phyloP scores from a whole-genome alignment of 768 basidiomycete genomes.

The Amanita fuliginea region DNA sequence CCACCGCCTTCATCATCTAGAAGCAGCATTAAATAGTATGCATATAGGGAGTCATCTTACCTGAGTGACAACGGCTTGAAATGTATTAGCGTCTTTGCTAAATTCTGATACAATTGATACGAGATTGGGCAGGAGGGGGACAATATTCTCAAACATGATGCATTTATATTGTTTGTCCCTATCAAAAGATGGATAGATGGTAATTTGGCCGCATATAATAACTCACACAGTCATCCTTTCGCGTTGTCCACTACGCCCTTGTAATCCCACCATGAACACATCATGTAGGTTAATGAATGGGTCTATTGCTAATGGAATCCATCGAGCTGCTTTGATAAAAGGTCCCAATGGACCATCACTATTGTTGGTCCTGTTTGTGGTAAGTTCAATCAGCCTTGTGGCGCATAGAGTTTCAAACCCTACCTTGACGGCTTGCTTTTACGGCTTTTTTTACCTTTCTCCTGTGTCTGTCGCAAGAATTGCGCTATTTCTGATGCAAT shows the following conservation, averaged over 20 bases:
- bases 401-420: neutral
- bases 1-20: neutral
- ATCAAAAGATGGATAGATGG: neutral
- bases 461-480: neutral
- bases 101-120: neutral
- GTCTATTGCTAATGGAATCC: neutral
- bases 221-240: neutral
- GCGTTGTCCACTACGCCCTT: neutral
- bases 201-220: neutral
- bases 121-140: neutral
- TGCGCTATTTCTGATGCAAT: neutral
- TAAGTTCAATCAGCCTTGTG: neutral
- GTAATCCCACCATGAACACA: neutral
- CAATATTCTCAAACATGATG: slow-evolving; percentile 1
- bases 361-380: neutral
- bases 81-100: neutral
- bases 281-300: neutral
- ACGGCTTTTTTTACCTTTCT: neutral
- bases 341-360: neutral
- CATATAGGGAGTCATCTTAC: neutral
- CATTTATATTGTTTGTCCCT: slow-evolving; percentile 1
- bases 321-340: slow-evolving; percentile 1
- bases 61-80: neutral
- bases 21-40: neutral
- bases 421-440: neutral